Evolutionary conservation across 2,329 filamentous ascomycete genomes (phyloP).

Genomic region (Eutypella sp.): DNA sequence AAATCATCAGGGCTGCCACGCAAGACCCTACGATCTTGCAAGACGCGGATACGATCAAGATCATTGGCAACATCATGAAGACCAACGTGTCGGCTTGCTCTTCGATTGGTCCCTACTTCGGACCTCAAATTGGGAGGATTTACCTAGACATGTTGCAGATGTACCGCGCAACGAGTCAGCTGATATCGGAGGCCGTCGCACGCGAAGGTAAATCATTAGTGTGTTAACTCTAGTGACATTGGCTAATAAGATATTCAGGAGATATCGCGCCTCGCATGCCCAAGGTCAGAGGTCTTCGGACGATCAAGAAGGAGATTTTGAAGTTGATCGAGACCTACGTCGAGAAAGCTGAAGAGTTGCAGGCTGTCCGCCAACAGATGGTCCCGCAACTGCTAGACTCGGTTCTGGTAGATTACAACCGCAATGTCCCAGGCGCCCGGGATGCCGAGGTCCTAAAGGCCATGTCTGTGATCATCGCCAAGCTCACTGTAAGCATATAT

Average conservation of each 20-base stretch:
- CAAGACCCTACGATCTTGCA: slow-evolving; percentile 81
- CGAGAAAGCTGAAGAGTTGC: slow-evolving; percentile 93
- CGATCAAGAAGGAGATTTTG: slow-evolving; percentile 98
- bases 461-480: slow-evolving; percentile 95
- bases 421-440: slow-evolving; percentile 90
- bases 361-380: slow-evolving; percentile 89
- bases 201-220: slow-evolving; percentile 59
- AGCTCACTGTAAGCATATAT: slow-evolving; percentile 80
- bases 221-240: slow-evolving; percentile 1
- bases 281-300: slow-evolving; percentile 87
- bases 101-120: slow-evolving; percentile 95
- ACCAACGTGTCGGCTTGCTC: slow-evolving; percentile 98
- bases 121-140: slow-evolving; percentile 94
- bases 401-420: slow-evolving; percentile 92
- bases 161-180: slow-evolving; percentile 93
- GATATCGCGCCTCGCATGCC: slow-evolving; percentile 96
- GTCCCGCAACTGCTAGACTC: slow-evolving; percentile 94
- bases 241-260: slow-evolving; percentile 45
- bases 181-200: slow-evolving; percentile 90
- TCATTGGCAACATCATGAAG: slow-evolving; percentile 99
- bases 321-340: slow-evolving; percentile 98
- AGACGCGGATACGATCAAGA: slow-evolving; percentile 92
- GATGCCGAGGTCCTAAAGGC: slow-evolving; percentile 96
- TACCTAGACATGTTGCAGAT: slow-evolving; percentile 99
- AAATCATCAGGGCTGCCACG: slow-evolving; percentile 85